phyloP scores from a whole-genome alignment of 805 yeast genomes.

The Kodamaea neixiangensis region DNA sequence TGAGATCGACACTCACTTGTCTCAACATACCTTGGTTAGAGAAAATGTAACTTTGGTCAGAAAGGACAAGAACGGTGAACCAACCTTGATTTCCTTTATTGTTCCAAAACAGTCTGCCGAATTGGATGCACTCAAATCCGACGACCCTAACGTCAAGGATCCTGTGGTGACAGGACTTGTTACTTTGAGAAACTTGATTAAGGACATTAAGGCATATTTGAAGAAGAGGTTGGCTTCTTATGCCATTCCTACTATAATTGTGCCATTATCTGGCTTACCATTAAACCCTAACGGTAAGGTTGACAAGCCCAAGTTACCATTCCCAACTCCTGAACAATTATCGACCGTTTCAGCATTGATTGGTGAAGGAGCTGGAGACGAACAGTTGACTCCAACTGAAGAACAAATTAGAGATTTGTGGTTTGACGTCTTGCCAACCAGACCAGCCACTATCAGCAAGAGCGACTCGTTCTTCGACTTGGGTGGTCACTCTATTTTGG shows the following conservation, averaged over 20 bases:
- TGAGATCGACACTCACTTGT: slow-evolving; percentile 95
- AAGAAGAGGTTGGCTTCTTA: slow-evolving; percentile 89
- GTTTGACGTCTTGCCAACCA: slow-evolving; percentile 80
- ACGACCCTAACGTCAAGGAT: slow-evolving; percentile 48
- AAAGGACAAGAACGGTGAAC: slow-evolving; percentile 90
- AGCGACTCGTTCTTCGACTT: slow-evolving; percentile 92
- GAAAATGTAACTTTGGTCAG: slow-evolving; percentile 92
- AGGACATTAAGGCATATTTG: slow-evolving; percentile 72
- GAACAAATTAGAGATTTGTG: slow-evolving; percentile 75
- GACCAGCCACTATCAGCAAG: slow-evolving; percentile 74
- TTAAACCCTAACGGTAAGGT: slow-evolving; percentile 98
- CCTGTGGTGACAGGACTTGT: slow-evolving; percentile 79
- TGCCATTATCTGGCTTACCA: slow-evolving; percentile 84
- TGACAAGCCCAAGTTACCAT: slow-evolving; percentile 95
- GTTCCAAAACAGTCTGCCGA: slow-evolving; percentile 63
- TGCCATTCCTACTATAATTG: slow-evolving; percentile 90
- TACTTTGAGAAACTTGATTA: slow-evolving; percentile 71
- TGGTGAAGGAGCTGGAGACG: slow-evolving; percentile 26
- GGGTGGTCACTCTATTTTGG: slow-evolving; percentile 97
- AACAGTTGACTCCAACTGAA: slow-evolving; percentile 62
- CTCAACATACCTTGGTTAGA: slow-evolving; percentile 89
- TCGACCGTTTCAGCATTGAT: slow-evolving; percentile 65
- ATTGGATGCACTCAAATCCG: slow-evolving; percentile 50
- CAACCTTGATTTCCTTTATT: slow-evolving; percentile 84
- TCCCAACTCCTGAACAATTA: slow-evolving; percentile 88